phyloP scores from a whole-genome alignment of 169 alveolate species.

The Blepharisma undulans region DNA sequence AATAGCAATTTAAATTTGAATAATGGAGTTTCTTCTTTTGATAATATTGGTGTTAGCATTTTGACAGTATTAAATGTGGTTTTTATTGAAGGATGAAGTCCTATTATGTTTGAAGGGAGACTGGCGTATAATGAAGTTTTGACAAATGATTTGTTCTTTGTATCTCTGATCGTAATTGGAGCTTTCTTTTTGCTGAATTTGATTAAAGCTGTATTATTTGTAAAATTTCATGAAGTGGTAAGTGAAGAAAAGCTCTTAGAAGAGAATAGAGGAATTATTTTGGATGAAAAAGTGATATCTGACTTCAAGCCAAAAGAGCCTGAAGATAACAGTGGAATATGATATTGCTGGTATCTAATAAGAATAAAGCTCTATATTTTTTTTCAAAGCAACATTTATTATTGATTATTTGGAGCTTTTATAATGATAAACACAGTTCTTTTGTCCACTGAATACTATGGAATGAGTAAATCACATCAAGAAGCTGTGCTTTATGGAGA shows the following conservation, averaged over 20 bases:
- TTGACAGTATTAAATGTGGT: slow-evolving; percentile 57
- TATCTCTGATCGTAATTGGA: slow-evolving; percentile 50
- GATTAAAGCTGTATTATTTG: slow-evolving; percentile 59
- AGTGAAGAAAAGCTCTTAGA: slow-evolving; percentile 26
- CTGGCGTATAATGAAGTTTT: slow-evolving; percentile 39
- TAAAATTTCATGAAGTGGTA: slow-evolving; percentile 46
- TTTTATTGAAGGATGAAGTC: slow-evolving; percentile 76
- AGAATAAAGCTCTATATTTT: not conserved
- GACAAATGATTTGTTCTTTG: slow-evolving; percentile 45
- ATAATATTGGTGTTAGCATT: slow-evolving; percentile 40
- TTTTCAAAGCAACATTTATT: not conserved
- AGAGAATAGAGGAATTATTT: slow-evolving; percentile 9
- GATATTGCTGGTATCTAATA: not conserved
- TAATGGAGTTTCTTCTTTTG: slow-evolving; percentile 52
- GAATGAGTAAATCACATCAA: slow-evolving; percentile 12
- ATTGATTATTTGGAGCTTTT: not conserved
- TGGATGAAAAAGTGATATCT: not conserved
- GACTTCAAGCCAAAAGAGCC: not conserved
- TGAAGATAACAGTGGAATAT: not conserved
- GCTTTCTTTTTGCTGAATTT: slow-evolving; percentile 61
- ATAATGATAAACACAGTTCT: slow-evolving; percentile 26
- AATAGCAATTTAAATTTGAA: slow-evolving; percentile 42
- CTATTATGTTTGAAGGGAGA: slow-evolving; percentile 56
- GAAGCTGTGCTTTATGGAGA: not conserved
- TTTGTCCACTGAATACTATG: slow-evolving; percentile 28